Percentiles rank a stretch among this genome's conserved stretches.
Conservation (phyloP, 345 rosid species). For the thale cress (Arabidopsis thaliana) region DNA sequence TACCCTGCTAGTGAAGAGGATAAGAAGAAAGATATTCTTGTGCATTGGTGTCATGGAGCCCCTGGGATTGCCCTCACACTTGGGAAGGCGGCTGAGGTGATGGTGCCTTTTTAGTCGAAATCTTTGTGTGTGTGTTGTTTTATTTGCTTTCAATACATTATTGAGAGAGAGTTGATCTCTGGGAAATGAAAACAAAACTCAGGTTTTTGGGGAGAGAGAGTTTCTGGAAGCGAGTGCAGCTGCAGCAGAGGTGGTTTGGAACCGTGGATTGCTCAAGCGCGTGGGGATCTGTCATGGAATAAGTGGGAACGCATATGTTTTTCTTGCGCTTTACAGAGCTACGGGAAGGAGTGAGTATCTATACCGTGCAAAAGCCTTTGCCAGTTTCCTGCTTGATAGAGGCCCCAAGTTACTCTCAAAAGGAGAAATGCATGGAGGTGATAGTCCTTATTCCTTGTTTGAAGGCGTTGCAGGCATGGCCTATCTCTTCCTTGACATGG, state of each 20-base stretch:
- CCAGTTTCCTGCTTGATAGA: slow-evolving; percentile 65
- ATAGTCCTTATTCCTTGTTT: slow-evolving; percentile 62
- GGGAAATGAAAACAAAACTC: slow-evolving; percentile 13
- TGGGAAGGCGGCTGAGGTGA: slow-evolving; percentile 71
- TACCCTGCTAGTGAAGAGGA: slow-evolving; percentile 64
- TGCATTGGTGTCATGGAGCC: slow-evolving; percentile 86
- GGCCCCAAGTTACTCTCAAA: slow-evolving; percentile 57
- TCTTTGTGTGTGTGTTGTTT: not conserved
- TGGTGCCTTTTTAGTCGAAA: not conserved
- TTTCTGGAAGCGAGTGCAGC: slow-evolving; percentile 61
- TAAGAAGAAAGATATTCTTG: slow-evolving; percentile 53
- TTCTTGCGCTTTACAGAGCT: slow-evolving; percentile 60
- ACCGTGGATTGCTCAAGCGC: slow-evolving; percentile 67
- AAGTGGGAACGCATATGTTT: slow-evolving; percentile 68
- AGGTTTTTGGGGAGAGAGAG: slow-evolving; percentile 65
- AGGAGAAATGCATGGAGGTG: slow-evolving; percentile 75
- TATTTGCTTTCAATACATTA: not conserved
- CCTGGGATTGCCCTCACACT: slow-evolving; percentile 73
- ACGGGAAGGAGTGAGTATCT: slow-evolving; percentile 59
- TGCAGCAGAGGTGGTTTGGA: slow-evolving; percentile 75
- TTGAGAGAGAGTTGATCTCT: not conserved
- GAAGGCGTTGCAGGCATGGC: slow-evolving; percentile 80
- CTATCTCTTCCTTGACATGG: slow-evolving; percentile 62
- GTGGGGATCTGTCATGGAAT: slow-evolving; percentile 81
- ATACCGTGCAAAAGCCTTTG: slow-evolving; percentile 69